Conservation (phyloP, 192 early-diverging fungal genomes). For the Rhizophagus sp. region DNA sequence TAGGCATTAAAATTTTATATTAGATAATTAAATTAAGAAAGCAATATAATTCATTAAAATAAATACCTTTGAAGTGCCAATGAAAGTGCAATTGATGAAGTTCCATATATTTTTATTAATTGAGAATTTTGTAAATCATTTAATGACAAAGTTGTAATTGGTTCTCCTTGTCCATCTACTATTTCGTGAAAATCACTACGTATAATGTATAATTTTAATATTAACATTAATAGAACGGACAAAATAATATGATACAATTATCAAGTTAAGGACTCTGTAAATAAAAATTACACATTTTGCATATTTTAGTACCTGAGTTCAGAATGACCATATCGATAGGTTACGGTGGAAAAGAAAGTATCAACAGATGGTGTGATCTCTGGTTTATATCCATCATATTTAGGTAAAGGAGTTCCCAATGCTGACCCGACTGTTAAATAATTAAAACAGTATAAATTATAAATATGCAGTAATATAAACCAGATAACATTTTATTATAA, state of each 20-base stretch:
- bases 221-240: neutral
- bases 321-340: neutral
- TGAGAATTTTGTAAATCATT: neutral
- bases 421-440: neutral
- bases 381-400: neutral
- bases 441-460: neutral
- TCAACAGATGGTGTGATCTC: neutral
- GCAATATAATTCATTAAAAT: neutral
- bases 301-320: neutral
- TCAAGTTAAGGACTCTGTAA: no score
- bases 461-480: neutral
- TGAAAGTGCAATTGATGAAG: neutral
- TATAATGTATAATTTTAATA: neutral
- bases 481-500: neutral
- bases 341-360: slow-evolving; percentile 7
- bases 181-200: slow-evolving; percentile 5
- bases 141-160: neutral
- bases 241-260: neutral
- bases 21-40: neutral
- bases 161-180: slow-evolving; percentile 1
- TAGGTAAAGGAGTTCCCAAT: neutral
- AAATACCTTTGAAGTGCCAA: neutral
- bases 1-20: neutral
- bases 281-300: no score
- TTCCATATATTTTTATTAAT: neutral